Conservation (phyloP, 768 basidiomycete genomes). For the Hortiboletus flavorubellus region DNA sequence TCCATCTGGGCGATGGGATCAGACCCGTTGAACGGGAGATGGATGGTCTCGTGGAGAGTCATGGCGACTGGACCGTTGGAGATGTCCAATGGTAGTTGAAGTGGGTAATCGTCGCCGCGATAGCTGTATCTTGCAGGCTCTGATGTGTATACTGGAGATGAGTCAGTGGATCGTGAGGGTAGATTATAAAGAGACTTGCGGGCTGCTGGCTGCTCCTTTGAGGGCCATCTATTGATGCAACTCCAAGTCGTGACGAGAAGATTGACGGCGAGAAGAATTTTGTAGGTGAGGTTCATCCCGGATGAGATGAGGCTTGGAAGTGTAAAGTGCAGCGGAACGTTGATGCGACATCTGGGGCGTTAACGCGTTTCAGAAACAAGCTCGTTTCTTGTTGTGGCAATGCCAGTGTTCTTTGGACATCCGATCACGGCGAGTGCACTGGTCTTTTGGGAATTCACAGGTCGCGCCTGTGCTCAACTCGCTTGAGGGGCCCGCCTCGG, state of each 20-base stretch:
- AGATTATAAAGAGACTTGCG: neutral
- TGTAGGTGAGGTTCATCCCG: conserved; percentile 1
- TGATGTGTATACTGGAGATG: neutral
- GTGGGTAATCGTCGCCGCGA: conserved; percentile 10
- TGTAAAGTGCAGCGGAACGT: neutral
- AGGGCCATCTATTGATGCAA: neutral
- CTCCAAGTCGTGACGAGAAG: neutral
- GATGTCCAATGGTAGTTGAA: conserved; percentile 2
- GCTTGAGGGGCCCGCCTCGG: no score
- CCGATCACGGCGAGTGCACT: neutral
- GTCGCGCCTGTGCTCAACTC: neutral
- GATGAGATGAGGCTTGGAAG: neutral
- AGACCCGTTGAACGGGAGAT: conserved; percentile 3
- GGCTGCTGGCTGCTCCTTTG: neutral
- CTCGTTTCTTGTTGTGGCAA: neutral
- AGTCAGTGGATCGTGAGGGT: neutral
- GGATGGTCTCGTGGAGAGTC: conserved; percentile 14
- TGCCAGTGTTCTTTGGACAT: no score
- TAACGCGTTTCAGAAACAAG: neutral
- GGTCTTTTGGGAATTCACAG: neutral
- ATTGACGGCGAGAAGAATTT: neutral
- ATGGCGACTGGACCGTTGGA: conserved; percentile 6
- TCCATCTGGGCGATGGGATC: conserved; percentile 7
- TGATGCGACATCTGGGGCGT: no score
- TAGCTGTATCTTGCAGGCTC: conserved; percentile 2